A percentile compares a stretch with the other conserved stretches of the same genome.
phyloP scores from a whole-genome alignment of 192 early-diverging fungal genomes.

The Cladochytrium replicatum region DNA sequence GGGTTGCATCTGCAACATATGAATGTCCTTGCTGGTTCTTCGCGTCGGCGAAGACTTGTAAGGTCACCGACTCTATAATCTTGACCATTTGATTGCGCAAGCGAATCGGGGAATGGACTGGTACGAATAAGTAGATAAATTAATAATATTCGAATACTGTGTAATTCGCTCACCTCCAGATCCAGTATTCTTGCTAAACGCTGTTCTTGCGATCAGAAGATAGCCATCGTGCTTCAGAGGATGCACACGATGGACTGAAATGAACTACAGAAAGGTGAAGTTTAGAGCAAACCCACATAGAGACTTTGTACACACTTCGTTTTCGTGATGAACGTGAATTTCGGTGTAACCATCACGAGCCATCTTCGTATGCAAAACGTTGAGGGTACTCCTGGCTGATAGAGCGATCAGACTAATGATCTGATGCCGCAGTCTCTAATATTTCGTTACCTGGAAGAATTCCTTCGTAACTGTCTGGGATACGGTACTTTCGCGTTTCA shows the following conservation, averaged over 20 bases:
- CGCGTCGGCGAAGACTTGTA: conserved; percentile 18
- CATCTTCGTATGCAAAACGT: conserved; percentile 73
- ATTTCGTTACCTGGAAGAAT: conserved; percentile 43
- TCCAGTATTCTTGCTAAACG: conserved; percentile 46
- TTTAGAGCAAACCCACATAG: too few species aligned
- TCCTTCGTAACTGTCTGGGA: conserved; percentile 46
- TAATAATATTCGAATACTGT: background rate
- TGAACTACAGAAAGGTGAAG: too few species aligned
- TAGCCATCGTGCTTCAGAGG: conserved; percentile 87
- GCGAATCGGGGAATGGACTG: conserved; percentile 34
- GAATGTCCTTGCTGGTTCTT: too few species aligned
- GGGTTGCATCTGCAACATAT: conserved; percentile 3
- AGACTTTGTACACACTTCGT: conserved; percentile 58
- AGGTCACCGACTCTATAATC: conserved; percentile 28
- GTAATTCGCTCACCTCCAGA: background rate
- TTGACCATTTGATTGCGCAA: conserved; percentile 36
- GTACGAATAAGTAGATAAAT: conserved; percentile 1
- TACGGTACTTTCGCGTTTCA: conserved; percentile 69
- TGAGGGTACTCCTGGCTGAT: conserved; percentile 60
- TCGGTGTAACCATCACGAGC: conserved; percentile 76
- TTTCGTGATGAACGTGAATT: conserved; percentile 93
- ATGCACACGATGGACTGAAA: conserved; percentile 87
- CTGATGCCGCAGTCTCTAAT: background rate
- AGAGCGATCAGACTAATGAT: background rate
- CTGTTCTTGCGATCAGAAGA: conserved; percentile 78